Conservation (phyloP, 2,329 filamentous ascomycete species). For the Arthrobotrys sinensis region DNA sequence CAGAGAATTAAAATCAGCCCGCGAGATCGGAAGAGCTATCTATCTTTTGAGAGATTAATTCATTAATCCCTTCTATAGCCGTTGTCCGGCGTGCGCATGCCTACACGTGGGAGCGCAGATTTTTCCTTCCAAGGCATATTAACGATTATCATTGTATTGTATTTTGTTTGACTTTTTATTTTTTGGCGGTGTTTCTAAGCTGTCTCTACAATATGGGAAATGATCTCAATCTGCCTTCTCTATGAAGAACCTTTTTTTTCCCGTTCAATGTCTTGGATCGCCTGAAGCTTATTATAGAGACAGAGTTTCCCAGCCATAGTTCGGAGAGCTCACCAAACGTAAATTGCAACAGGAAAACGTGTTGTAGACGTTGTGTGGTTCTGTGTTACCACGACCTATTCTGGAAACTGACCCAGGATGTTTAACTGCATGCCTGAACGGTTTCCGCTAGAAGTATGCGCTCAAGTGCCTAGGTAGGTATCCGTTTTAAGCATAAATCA, state of each 20-base stretch:
- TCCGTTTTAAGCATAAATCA: not conserved
- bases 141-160: not conserved
- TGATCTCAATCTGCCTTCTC: slow-evolving; percentile 23
- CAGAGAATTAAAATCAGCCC: slow-evolving; percentile 3
- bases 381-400: slow-evolving; percentile 13
- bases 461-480: not conserved
- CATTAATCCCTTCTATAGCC: not conserved
- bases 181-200: not conserved
- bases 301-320: not conserved
- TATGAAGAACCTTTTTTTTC: slow-evolving; percentile 15
- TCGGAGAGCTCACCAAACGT: not conserved
- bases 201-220: slow-evolving; percentile 4
- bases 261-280: slow-evolving; percentile 15
- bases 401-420: slow-evolving; percentile 15
- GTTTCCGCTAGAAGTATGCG: not conserved
- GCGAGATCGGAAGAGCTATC: slow-evolving; percentile 7
- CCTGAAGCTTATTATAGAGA: slow-evolving; percentile 10
- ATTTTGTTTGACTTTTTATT: slow-evolving; percentile 15
- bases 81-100: not conserved
- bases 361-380: slow-evolving; percentile 19
- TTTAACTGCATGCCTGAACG: not conserved
- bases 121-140: slow-evolving; percentile 15
- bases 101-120: slow-evolving; percentile 1
- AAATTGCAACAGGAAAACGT: slow-evolving; percentile 18
- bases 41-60: slow-evolving; percentile 1